These are phyloP conservation scores for Ogataea hybrid DNA, from an alignment of 1,139 yeast species.

Conservation along the genomic window DNA sequence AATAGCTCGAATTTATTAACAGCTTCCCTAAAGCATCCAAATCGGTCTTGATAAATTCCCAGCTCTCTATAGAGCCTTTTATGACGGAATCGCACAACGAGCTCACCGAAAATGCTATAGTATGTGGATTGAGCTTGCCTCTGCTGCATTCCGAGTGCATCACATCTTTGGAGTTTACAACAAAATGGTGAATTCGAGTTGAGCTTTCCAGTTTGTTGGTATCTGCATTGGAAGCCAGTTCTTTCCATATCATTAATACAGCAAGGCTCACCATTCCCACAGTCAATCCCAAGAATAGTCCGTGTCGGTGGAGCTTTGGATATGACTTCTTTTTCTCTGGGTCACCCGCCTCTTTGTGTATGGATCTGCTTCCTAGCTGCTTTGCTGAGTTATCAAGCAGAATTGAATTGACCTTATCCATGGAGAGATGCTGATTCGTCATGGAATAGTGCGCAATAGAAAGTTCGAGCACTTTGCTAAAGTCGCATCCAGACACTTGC, in stretches of 20 bases:
- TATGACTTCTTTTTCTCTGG: too few relatives aligned
- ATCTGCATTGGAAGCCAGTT: slow-evolving; percentile 8
- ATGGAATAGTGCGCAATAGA: slow-evolving; percentile 6
- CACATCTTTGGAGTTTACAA: slow-evolving; percentile 6
- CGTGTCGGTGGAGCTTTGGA: too few relatives aligned
- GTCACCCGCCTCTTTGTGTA: too few relatives aligned
- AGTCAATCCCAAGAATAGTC: too few relatives aligned
- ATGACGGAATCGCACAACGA: slow-evolving; percentile 5
- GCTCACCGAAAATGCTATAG: slow-evolving; percentile 1
- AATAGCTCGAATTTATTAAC: slow-evolving; percentile 15
- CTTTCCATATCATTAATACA: slow-evolving; percentile 26
- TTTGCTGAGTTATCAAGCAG: slow-evolving; percentile 21
- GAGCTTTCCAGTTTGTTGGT: not conserved
- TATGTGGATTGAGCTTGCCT: not conserved
- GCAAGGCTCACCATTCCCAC: slow-evolving; percentile 31
- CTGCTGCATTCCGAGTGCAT: slow-evolving; percentile 13
- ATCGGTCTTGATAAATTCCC: slow-evolving; percentile 15
- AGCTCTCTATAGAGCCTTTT: slow-evolving; percentile 9
- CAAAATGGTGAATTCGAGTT: slow-evolving; percentile 4
- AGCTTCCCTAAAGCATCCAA: slow-evolving; percentile 16
- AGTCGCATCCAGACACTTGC: slow-evolving; percentile 13
- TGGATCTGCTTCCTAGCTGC: slow-evolving; percentile 5
- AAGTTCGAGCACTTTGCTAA: slow-evolving; percentile 10
- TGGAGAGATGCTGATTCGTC: slow-evolving; percentile 7
- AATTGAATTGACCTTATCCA: slow-evolving; percentile 25